phyloP scores from a whole-genome alignment of 345 rosid genomes.

The Citrus australasica region DNA sequence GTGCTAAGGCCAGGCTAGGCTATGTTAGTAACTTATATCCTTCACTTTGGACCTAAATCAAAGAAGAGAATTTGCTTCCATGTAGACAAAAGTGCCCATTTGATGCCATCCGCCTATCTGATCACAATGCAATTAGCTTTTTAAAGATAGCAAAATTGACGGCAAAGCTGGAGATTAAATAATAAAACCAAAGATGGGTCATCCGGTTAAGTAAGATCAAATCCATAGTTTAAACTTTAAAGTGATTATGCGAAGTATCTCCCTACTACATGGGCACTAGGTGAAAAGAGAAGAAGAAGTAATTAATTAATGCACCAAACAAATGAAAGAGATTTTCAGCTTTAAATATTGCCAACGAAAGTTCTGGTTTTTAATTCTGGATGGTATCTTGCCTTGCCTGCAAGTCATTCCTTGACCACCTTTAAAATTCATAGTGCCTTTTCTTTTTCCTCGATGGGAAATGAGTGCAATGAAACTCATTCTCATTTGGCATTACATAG shows the following conservation, averaged over 20 bases:
- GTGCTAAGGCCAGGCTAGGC: too few relatives aligned
- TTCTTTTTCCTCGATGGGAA: not conserved
- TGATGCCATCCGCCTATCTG: not conserved
- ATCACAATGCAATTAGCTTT: not conserved
- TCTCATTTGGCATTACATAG: not conserved
- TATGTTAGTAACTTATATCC: not conserved
- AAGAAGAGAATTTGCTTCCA: not conserved
- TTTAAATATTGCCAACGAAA: not conserved
- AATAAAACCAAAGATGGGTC: not conserved
- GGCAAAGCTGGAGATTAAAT: not conserved
- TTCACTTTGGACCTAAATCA: not conserved
- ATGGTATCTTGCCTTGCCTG: constrained; percentile 18
- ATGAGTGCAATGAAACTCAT: not conserved
- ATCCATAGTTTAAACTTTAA: not conserved
- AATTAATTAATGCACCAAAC: not conserved
- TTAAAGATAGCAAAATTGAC: not conserved
- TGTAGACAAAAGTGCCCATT: not conserved
- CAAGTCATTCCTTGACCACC: constrained; percentile 16
- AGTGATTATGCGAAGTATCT: not conserved
- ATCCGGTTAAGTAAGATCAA: not conserved
- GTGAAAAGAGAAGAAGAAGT: not conserved
- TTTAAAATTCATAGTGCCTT: not conserved
- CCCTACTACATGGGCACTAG: not conserved
- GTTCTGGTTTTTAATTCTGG: not conserved
- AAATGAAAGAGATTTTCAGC: not conserved